Evolutionary conservation across 129 eudicot species (phyloP).

Genomic region (Flaveria linearis): DNA sequence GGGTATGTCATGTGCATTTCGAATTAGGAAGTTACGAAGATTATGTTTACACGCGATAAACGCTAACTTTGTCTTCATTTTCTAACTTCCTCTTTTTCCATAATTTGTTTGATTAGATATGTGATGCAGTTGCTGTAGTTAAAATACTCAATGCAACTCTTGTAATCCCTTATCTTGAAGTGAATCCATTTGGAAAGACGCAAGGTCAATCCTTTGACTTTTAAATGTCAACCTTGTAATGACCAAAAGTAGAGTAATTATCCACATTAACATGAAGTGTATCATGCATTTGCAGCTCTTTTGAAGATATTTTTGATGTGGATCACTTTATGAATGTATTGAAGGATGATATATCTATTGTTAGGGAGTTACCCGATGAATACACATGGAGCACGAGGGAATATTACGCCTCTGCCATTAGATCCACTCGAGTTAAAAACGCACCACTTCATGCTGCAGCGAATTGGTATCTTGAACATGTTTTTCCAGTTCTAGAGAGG

Average conservation of each 20-base stretch:
- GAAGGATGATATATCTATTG: slow-evolving; percentile 72
- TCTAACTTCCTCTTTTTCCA: background rate
- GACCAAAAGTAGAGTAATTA: background rate
- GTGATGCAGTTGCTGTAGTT: slow-evolving; percentile 98
- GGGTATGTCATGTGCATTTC: slow-evolving; percentile 53
- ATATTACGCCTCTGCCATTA: slow-evolving; percentile 80
- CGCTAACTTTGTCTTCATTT: background rate
- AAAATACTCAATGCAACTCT: slow-evolving; percentile 92
- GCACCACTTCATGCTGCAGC: slow-evolving; percentile 99
- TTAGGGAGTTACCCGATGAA: slow-evolving; percentile 79
- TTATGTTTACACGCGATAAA: background rate
- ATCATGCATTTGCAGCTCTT: slow-evolving; percentile 52
- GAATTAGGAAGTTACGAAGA: background rate
- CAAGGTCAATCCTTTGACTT: slow-evolving; percentile 52
- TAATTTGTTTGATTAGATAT: slow-evolving; percentile 54
- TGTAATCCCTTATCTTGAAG: slow-evolving; percentile 88
- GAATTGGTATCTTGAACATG: slow-evolving; percentile 80
- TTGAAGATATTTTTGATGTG: slow-evolving; percentile 87
- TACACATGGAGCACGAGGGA: slow-evolving; percentile 95
- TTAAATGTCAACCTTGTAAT: slow-evolving; percentile 17
- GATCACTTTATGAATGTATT: slow-evolving; percentile 79
- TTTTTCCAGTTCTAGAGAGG: slow-evolving; percentile 79
- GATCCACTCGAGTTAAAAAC: slow-evolving; percentile 78
- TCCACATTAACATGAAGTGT: slow-evolving; percentile 4
- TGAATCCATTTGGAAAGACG: slow-evolving; percentile 95